These are phyloP conservation scores for Ramicandelaber brevisporus DNA, from an alignment of 192 early-diverging fungal genomes.

Conservation along the genomic window DNA sequence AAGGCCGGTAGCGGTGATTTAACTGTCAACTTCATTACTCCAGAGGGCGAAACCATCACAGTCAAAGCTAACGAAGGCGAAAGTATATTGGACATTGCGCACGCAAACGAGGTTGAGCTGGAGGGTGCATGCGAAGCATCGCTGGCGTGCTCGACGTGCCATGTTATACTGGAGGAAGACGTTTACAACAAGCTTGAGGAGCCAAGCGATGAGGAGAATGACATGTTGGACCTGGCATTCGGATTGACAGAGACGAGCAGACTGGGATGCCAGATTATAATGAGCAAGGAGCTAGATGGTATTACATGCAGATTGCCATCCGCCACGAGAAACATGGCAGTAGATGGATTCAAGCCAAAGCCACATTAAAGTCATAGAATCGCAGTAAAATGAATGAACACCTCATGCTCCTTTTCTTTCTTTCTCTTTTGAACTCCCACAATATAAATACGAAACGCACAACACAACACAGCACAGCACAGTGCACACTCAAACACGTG, in stretches of 20 bases:
- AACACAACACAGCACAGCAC: too few relatives aligned
- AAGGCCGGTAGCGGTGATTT: conserved; percentile 4
- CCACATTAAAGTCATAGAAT: conserved; percentile 9
- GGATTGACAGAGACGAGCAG: conserved; percentile 89
- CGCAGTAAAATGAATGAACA: not conserved
- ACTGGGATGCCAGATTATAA: conserved; percentile 75
- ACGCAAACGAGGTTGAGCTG: conserved; percentile 72
- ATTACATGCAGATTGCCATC: conserved; percentile 68
- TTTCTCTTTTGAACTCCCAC: not conserved
- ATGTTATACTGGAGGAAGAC: conserved; percentile 62
- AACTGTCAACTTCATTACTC: conserved; percentile 63
- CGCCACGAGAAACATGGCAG: conserved; percentile 74
- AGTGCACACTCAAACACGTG: too few relatives aligned
- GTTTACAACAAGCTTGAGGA: conserved; percentile 70
- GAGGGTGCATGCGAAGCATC: conserved; percentile 96
- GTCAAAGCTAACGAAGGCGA: conserved; percentile 63
- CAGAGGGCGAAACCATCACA: conserved; percentile 47
- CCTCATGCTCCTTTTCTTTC: conserved; percentile 1
- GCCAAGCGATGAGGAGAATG: conserved; percentile 91
- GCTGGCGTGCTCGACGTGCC: conserved; percentile 83
- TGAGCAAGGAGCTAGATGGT: conserved; percentile 68
- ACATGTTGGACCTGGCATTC: conserved; percentile 94
- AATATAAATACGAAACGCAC: not conserved
- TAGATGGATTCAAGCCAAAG: conserved; percentile 31
- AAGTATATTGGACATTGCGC: conserved; percentile 76